These are phyloP conservation scores for Moricandia moricandioides DNA, from an alignment of 345 rosid genomes.

Conservation along the genomic window DNA sequence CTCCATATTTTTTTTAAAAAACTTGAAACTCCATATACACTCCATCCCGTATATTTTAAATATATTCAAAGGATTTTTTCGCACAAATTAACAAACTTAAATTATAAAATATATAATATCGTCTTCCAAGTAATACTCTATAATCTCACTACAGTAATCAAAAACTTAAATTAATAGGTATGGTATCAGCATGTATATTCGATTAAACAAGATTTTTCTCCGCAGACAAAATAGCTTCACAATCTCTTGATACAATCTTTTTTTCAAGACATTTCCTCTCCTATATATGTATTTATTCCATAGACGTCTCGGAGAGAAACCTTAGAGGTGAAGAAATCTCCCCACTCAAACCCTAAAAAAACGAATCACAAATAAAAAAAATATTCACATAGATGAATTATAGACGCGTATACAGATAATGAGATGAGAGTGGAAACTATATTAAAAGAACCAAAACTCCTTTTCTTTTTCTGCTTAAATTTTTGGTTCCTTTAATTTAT, in stretches of 20 bases:
- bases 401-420: constrained; percentile 39
- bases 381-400: constrained; percentile 4
- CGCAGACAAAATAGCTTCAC: background rate
- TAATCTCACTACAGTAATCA: background rate
- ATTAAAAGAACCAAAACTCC: constrained; percentile 24
- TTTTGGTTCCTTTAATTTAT: constrained; percentile 20
- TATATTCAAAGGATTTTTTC: background rate
- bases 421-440: background rate
- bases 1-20: background rate
- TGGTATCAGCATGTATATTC: background rate
- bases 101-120: background rate
- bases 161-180: background rate
- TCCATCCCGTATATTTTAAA: background rate
- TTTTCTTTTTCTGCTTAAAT: constrained; percentile 25
- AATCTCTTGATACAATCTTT: background rate
- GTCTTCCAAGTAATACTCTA: background rate
- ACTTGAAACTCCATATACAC: background rate
- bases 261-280: background rate
- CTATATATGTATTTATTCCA: constrained; percentile 10
- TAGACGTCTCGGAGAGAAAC: constrained; percentile 40
- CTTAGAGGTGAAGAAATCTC: constrained; percentile 57
- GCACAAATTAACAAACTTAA: background rate
- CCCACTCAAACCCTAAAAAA: constrained; percentile 70
- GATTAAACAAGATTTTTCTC: background rate
- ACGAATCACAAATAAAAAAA: constrained; percentile 39